Conservation (phyloP, 2,329 filamentous ascomycete species). For the Mariannaea elegans region DNA sequence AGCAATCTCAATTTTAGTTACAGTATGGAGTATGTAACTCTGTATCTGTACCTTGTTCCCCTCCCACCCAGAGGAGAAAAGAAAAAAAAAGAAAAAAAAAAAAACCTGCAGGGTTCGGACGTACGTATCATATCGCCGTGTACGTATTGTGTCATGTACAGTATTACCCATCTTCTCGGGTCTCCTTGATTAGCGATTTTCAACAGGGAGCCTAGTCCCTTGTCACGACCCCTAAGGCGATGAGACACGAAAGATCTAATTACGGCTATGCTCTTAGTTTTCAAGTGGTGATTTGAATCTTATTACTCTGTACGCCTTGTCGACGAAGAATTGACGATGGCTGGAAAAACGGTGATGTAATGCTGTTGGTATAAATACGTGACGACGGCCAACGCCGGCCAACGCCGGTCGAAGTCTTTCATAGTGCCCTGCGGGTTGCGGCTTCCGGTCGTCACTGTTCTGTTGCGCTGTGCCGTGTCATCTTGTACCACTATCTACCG, state of each 20-base stretch:
- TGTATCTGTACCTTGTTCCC: too few relatives aligned
- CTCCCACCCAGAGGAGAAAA: too few relatives aligned
- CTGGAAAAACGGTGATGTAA: not conserved
- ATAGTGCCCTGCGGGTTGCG: not conserved
- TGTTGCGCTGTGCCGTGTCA: not conserved
- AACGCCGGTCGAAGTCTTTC: not conserved
- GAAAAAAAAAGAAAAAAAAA: too few relatives aligned
- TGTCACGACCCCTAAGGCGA: not conserved
- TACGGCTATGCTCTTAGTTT: not conserved
- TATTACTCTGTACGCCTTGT: too few relatives aligned
- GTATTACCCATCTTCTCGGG: conserved; percentile 1
- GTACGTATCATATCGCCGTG: too few relatives aligned
- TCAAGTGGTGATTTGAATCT: not conserved
- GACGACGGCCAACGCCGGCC: not conserved
- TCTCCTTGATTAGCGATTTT: conserved; percentile 14
- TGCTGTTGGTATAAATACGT: not conserved
- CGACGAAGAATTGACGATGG: not conserved
- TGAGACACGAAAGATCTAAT: not conserved
- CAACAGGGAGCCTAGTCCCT: not conserved
- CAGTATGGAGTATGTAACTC: too few relatives aligned
- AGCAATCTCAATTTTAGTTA: not conserved
- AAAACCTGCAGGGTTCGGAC: too few relatives aligned
- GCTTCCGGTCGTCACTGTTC: not conserved
- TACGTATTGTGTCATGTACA: too few relatives aligned
- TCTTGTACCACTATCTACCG: not conserved